Base-by-base conservation (phyloP, 768 basidiomycete species). In the Mycena vulgaris region DNA sequence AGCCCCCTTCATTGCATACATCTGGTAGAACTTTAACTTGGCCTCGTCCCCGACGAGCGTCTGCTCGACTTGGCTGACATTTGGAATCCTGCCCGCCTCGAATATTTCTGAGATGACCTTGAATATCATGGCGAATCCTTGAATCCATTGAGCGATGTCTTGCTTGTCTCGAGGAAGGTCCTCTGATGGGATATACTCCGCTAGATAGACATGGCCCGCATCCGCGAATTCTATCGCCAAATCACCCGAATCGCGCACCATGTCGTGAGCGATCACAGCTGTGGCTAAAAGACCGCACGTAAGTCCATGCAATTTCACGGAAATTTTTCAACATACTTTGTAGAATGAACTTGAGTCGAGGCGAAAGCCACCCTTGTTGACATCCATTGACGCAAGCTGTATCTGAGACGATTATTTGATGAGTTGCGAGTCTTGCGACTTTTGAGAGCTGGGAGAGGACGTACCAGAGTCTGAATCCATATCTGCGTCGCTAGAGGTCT, bases 41-140 rank as follows among this genome's bases (percentile, higher is more conserved):
- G 33, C 5, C 0, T 59, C 19, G 28, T 67, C 17, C 13, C 2
- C 10, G 7, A 8, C 23, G 25, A 52, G 23, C 21, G 51, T 40
- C 37, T 40, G 5, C 23, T 53, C 63, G 16, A 64, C 11, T 31
- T 55, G 39, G 4, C 8, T 10, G 0, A 40, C 40, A 16, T 14
- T 33, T 16, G 65, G 65, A 19, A 66, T 51, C 47, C 13, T 17
- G 33, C 65, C 65, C 5, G 65, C 57, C 16, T 49, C 48, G 23
- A 66, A 66, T 9, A 59, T 58, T 2, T 49, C 57, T 9, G 27
- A 4, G 27, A 66, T 59, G 37, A 37, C 17, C 35, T 39, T n/a
- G 35, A 66, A 66, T n/a, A 66, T 19, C 37, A 66, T 39, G 0
- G 35, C 11, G 17, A 66, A 59, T 7, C 25, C 65, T 6, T 51